These are phyloP conservation scores for Paxillus ammoniavirescens DNA, from an alignment of 768 basidiomycete species.

Conservation along the genomic window DNA sequence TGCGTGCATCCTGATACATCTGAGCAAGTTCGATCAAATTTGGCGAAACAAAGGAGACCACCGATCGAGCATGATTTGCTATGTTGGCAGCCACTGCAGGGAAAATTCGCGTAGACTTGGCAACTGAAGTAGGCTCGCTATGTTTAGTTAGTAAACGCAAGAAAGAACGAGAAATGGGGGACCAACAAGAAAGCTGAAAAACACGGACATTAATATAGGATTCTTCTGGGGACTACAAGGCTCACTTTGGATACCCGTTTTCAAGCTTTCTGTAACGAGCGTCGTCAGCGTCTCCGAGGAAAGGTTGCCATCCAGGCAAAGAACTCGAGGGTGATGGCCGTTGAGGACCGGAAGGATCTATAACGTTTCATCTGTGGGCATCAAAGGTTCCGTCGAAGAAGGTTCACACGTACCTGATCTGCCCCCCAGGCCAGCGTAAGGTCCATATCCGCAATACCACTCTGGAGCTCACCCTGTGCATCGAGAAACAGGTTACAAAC, in stretches of 20 bases:
- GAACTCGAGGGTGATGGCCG: slow-evolving; percentile 49
- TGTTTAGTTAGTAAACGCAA: slow-evolving; percentile 7
- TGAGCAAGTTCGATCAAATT: slow-evolving; percentile 77
- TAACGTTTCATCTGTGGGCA: background rate
- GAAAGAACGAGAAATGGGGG: background rate
- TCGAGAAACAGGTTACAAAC: slow-evolving; percentile 89
- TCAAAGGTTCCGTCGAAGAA: background rate
- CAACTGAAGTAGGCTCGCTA: slow-evolving; percentile 92
- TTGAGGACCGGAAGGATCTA: slow-evolving; percentile 55
- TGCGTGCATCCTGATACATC: slow-evolving; percentile 50
- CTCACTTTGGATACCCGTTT: slow-evolving; percentile 53
- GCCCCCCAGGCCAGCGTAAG: slow-evolving; percentile 51
- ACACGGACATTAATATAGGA: slow-evolving; percentile 3
- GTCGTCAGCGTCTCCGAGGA: slow-evolving; percentile 48
- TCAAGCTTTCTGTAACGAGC: slow-evolving; percentile 51
- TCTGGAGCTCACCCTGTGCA: slow-evolving; percentile 61
- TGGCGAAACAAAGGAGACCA: slow-evolving; percentile 76
- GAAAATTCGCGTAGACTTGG: slow-evolving; percentile 72
- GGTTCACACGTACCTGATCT: slow-evolving; percentile 37
- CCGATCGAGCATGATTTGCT: slow-evolving; percentile 34
- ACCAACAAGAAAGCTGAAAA: slow-evolving; percentile 73
- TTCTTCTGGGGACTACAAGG: slow-evolving; percentile 1
- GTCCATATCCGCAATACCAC: slow-evolving; percentile 94
- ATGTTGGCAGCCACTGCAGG: slow-evolving; percentile 41
- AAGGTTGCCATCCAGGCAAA: slow-evolving; percentile 80